These are phyloP conservation scores for Ascocoryne sarcoides DNA, from an alignment of 2,329 filamentous ascomycete genomes.

Conservation along the genomic window DNA sequence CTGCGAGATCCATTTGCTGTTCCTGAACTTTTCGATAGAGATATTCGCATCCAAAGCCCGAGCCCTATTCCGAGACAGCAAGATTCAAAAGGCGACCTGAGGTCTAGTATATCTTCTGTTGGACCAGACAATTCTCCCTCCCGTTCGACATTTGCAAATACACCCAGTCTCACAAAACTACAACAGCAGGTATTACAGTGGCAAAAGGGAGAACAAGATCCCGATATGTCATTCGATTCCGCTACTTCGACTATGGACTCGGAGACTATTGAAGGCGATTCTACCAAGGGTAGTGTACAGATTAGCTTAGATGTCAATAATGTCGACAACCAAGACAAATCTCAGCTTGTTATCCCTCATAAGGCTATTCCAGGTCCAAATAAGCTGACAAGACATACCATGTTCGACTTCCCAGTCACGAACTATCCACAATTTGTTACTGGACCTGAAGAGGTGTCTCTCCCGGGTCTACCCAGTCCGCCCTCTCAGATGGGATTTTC, in stretches of 20 bases:
- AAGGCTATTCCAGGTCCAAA: too few species aligned
- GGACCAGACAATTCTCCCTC: too few species aligned
- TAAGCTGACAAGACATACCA: too few species aligned
- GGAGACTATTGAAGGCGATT: too few species aligned
- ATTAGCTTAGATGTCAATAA: too few species aligned
- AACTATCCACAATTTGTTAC: background rate
- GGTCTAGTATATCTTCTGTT: background rate
- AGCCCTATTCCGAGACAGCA: background rate
- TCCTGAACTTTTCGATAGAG: background rate
- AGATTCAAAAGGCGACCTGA: background rate
- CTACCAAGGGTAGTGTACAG: too few species aligned
- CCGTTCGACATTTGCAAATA: too few species aligned
- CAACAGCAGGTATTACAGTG: slow-evolving; percentile 9
- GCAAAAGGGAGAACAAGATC: slow-evolving; percentile 7
- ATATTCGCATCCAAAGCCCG: background rate
- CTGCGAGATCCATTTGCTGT: background rate
- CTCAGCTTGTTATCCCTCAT: too few species aligned
- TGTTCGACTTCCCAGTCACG: background rate
- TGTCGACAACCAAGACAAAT: too few species aligned
- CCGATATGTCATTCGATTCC: slow-evolving; percentile 12
- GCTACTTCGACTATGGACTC: slow-evolving; percentile 14
- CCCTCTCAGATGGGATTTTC: slow-evolving; percentile 17
- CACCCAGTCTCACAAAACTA: slow-evolving; percentile 2
- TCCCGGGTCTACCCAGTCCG: background rate
- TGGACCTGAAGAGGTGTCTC: background rate